Evolutionary conservation across 208 protist genomes (phyloP).

Genomic region (Leishmania aethiopica): DNA sequence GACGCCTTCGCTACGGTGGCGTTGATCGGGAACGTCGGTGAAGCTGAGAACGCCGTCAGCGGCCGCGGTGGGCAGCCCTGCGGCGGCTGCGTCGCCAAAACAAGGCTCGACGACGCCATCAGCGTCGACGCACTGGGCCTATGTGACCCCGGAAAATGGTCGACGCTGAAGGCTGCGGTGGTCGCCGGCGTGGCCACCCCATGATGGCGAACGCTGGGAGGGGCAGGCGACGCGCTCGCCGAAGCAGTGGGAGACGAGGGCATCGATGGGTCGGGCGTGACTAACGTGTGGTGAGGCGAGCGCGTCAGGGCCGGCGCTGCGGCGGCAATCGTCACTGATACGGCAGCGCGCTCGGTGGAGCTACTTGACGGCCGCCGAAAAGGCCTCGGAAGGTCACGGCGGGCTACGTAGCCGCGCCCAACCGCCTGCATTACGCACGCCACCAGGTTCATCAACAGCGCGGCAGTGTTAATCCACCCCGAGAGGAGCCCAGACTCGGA

Average conservation of each 20-base stretch:
- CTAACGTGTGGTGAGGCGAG: not conserved
- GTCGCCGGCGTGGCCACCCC: not conserved
- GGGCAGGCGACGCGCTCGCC: too few relatives aligned
- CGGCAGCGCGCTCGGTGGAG: not conserved
- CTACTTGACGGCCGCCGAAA: not conserved
- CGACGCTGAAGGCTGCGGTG: not conserved
- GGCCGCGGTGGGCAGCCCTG: not conserved
- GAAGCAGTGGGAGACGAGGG: not conserved
- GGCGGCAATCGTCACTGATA: not conserved
- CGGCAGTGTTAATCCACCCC: not conserved
- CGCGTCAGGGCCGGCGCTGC: not conserved
- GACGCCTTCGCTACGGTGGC: not conserved
- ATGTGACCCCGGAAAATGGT: not conserved
- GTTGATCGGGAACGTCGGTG: not conserved
- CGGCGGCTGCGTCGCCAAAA: not conserved
- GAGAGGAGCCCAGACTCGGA: not conserved
- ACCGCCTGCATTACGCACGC: constrained; percentile 31
- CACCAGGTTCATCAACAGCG: constrained; percentile 14
- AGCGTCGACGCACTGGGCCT: not conserved
- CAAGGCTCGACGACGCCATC: too few relatives aligned
- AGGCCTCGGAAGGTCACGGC: constrained; percentile 8
- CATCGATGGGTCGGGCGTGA: not conserved
- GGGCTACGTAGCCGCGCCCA: constrained; percentile 40
- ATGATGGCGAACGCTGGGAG: not conserved
- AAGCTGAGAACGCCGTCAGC: constrained; percentile 14